Evolutionary conservation across 352 stramenopile species (phyloP).

Genomic region (Thraustochytrium sp.): DNA sequence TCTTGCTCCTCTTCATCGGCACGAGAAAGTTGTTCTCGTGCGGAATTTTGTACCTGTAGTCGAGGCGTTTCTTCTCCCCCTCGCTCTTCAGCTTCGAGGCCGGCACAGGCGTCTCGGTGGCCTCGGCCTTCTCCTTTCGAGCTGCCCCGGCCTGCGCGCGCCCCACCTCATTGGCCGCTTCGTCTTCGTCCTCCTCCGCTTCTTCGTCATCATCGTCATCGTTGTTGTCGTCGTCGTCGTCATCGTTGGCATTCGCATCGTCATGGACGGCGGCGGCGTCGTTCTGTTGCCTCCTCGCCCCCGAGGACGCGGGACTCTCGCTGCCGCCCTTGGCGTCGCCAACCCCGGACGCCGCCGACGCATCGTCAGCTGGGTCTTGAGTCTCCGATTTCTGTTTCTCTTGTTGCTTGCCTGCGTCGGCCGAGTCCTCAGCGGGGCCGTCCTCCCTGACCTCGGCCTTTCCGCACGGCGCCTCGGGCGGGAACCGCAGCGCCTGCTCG

Average conservation of each 20-base stretch:
- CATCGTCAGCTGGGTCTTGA: too few relatives aligned
- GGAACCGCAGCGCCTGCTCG: background rate
- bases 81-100: background rate
- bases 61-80: background rate
- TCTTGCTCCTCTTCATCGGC: background rate
- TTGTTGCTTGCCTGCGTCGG: background rate
- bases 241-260: background rate
- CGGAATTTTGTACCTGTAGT: conserved; percentile 18
- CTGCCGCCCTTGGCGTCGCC: too few relatives aligned
- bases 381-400: too few relatives aligned
- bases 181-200: background rate
- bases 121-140: too few relatives aligned
- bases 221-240: background rate
- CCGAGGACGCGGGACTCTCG: too few relatives aligned
- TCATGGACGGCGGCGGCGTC: background rate
- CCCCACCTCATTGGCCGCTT: too few relatives aligned
- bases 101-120: background rate
- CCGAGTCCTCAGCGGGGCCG: background rate
- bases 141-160: too few relatives aligned
- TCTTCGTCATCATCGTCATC: background rate
- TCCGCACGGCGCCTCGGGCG: background rate
- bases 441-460: too few relatives aligned
- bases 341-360: too few relatives aligned
- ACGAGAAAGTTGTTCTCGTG: conserved; percentile 36
- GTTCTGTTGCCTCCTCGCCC: too few relatives aligned